phyloP scores from a whole-genome alignment of 164 flowering plant species.

The Annona cherimola region DNA sequence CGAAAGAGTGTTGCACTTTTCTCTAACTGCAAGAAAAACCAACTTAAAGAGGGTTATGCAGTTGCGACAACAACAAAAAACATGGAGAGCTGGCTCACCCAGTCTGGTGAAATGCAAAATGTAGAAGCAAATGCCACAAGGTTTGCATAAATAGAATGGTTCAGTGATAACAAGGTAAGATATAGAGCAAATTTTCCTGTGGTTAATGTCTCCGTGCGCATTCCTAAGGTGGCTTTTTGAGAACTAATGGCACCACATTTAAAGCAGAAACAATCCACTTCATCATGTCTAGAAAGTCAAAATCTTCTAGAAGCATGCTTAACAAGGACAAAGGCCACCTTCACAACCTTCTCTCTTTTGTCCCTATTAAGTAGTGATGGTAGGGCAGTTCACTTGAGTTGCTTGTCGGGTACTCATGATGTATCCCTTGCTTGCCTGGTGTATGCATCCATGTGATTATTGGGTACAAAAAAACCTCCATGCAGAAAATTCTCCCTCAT shows the following conservation, averaged over 20 bases:
- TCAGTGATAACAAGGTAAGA: background rate
- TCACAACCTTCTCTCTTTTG: background rate
- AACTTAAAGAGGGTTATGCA: background rate
- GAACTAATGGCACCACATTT: background rate
- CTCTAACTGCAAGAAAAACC: constrained; percentile 57
- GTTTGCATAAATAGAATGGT: background rate
- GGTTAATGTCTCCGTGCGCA: background rate
- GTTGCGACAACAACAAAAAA: background rate
- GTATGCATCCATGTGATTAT: too few relatives aligned
- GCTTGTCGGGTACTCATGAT: background rate
- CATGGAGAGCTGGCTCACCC: background rate
- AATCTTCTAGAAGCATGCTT: background rate
- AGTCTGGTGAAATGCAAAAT: background rate
- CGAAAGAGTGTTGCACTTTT: constrained; percentile 87
- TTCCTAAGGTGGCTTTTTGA: background rate
- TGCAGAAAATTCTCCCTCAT: background rate
- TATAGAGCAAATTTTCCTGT: background rate
- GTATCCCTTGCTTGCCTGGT: too few relatives aligned
- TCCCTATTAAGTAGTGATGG: background rate
- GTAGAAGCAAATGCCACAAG: background rate
- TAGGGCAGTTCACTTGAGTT: background rate
- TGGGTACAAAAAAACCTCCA: background rate
- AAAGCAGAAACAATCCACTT: background rate
- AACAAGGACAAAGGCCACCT: background rate
- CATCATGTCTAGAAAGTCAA: background rate